Conservation (phyloP, 331 rosid genomes). For the Saraca asoca region DNA sequence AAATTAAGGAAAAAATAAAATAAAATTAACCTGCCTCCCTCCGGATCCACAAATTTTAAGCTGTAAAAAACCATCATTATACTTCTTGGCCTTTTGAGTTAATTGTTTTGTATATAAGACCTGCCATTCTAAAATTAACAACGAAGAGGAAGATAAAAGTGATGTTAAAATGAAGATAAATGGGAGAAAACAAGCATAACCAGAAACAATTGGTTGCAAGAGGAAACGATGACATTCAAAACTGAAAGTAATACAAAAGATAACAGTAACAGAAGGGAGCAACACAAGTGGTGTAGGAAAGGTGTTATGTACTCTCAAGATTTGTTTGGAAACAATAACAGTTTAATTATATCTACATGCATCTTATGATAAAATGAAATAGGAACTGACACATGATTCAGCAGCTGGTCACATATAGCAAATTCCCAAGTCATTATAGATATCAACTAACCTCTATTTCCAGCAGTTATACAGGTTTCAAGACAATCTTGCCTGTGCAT, state of each 20-base stretch:
- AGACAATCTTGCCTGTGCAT: constrained; percentile 36
- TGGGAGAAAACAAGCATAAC: constrained; percentile 26
- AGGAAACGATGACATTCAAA: constrained; percentile 16
- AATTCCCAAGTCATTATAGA: neutral
- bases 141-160: constrained; percentile 22
- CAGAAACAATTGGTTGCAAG: constrained; percentile 1
- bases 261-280: constrained; percentile 8
- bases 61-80: constrained; percentile 68
- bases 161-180: constrained; percentile 28
- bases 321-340: constrained; percentile 19
- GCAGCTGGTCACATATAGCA: neutral
- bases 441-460: constrained; percentile 44
- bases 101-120: constrained; percentile 70
- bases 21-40: constrained; percentile 71
- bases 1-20: constrained; percentile 28
- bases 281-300: neutral
- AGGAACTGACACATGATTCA: constrained; percentile 23
- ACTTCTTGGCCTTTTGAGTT: constrained; percentile 71
- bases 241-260: constrained; percentile 5
- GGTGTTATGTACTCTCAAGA: neutral
- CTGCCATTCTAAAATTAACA: constrained; percentile 69
- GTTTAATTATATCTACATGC: constrained; percentile 20
- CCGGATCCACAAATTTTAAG: constrained; percentile 57
- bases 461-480: constrained; percentile 22
- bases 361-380: neutral